Base-by-base conservation (phyloP, 1,284 basidiomycete genomes). In the Trametes versicolor region DNA sequence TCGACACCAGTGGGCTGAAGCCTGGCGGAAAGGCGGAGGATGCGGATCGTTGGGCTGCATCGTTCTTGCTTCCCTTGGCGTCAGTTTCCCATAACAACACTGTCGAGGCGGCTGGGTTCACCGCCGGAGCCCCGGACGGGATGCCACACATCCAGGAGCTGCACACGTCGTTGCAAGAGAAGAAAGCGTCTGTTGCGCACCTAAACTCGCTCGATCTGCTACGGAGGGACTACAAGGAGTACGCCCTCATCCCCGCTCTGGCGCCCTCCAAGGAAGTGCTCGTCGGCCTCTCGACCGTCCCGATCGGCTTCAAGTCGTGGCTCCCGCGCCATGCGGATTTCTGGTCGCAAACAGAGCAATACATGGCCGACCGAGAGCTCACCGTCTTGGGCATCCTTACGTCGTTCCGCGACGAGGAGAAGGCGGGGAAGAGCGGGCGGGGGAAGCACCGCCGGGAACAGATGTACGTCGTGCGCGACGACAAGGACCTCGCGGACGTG, bases 211-310 rank as follows among this genome's bases (percentile, higher is more conserved):
- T 86, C 54, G 95, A 98, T 72, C 86, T 98, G 32, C 84, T 99
- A 4, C 83, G 92, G 21, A 82, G 97, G 21, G 97, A 99, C 78
- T 99, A 97, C 84, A 99, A 99, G 77, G 90, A 97, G 72, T 97
- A 95, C 75, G 72, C 75, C 3, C 80, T 86, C 70, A 75, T 77
- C 2, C 84, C 86, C 0, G 72, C 76, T 21, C 82, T 79, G 79
- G 74, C 75, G 9, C 65, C 76, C 13, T 75, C 76, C 56, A 74
- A 71, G 48, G 77, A 79, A 29, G 71, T 81, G 17, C 80, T 80
- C 53, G 82, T 86, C 4, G 96, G 96, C 1, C 80, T 98, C 15
- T 87, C 93, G 3, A 92, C 94, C 1, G 92, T 97, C 2, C 95
- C 95, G 1, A 72, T 92, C 2, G 81, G 84, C 13, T 81, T 97